These are phyloP conservation scores for Strobilomyces confusus DNA, from an alignment of 768 basidiomycete species.

Conservation along the genomic window DNA sequence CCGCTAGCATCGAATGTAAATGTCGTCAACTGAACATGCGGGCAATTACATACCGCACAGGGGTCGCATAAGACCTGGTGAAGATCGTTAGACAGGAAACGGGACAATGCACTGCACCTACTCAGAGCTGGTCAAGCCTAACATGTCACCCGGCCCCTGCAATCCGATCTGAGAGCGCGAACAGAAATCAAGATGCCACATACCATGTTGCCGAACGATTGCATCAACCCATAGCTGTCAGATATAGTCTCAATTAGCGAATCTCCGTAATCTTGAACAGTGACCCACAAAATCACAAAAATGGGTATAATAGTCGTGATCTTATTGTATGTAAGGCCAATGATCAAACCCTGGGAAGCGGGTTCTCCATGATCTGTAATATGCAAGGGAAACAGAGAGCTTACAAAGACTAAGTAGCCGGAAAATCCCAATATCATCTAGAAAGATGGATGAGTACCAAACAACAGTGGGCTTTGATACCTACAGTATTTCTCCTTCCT, in stretches of 20 bases:
- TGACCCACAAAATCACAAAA: conserved; percentile 62
- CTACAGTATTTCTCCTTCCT: conserved; percentile 55
- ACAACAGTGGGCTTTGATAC: conserved; percentile 13
- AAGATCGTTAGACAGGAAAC: conserved; percentile 2
- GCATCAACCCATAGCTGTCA: conserved; percentile 71
- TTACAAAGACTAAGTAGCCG: conserved; percentile 61
- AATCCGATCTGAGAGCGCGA: conserved; percentile 8
- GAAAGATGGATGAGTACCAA: conserved; percentile 2
- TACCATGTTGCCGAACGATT: conserved; percentile 66
- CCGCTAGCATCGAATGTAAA: conserved; percentile 37
- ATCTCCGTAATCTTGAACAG: not conserved
- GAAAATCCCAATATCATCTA: conserved; percentile 68
- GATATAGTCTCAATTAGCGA: not conserved
- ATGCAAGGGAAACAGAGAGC: conserved; percentile 2
- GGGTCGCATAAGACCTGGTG: conserved; percentile 56
- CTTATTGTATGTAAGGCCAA: conserved; percentile 57
- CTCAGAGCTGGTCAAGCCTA: conserved; percentile 64
- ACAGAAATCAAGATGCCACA: conserved; percentile 7
- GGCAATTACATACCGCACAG: conserved; percentile 44
- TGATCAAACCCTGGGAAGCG: conserved; percentile 41
- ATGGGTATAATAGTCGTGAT: conserved; percentile 59
- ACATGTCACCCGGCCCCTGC: conserved; percentile 70
- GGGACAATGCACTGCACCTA: conserved; percentile 35
- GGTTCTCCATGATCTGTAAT: not conserved
- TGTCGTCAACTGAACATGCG: not conserved